These are phyloP conservation scores for Umbelopsis sp. DNA, from an alignment of 371 early-diverging fungal species.

Conservation along the genomic window DNA sequence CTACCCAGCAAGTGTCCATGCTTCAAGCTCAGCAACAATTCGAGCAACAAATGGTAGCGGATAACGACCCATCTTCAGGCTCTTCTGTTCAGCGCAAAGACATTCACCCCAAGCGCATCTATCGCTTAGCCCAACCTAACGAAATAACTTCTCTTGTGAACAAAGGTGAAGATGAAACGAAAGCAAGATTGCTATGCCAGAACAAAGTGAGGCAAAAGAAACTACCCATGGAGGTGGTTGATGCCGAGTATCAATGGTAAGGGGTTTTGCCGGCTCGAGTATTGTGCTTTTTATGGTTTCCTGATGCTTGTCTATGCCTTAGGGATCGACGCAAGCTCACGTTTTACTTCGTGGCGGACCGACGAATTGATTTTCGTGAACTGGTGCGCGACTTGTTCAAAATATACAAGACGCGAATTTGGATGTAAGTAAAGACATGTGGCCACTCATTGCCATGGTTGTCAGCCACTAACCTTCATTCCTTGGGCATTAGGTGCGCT, in stretches of 20 bases:
- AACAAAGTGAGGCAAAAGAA: conserved; percentile 85
- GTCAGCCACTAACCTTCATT: conserved; percentile 19
- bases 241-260: conserved; percentile 97
- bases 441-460: conserved; percentile 23
- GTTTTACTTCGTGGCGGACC: conserved; percentile 89
- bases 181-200: conserved; percentile 86
- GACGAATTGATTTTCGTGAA: conserved; percentile 97
- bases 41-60: conserved; percentile 22
- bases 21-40: conserved; percentile 26
- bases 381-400: conserved; percentile 97
- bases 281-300: neutral
- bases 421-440: conserved; percentile 78
- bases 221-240: conserved; percentile 93
- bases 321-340: conserved; percentile 93
- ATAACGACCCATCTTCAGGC: conserved; percentile 9
- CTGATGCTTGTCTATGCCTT: neutral
- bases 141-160: conserved; percentile 76
- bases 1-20: conserved; percentile 3
- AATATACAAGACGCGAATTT: conserved; percentile 97
- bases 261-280: neutral
- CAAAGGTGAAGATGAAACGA: conserved; percentile 89
- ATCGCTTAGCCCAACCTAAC: conserved; percentile 73
- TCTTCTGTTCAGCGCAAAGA: conserved; percentile 54
- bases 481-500: neutral
- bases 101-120: conserved; percentile 86